Base-by-base conservation (phyloP, 192 early-diverging fungal genomes). In the Funneliformis geosporum region DNA sequence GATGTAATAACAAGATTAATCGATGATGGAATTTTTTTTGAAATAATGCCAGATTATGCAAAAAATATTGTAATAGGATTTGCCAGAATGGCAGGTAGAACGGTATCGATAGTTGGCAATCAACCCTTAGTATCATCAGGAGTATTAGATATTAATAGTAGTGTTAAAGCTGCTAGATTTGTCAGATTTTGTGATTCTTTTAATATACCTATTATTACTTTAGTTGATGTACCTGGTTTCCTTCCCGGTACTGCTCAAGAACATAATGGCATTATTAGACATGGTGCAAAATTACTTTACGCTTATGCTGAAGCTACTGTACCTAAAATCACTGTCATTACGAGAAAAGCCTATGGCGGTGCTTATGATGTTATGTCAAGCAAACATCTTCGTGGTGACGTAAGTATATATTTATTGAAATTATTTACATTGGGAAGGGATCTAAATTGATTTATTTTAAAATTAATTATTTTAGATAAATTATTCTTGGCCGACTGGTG, bases 331-430 rank as follows among this genome's bases (percentile, higher is more conserved):
- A 97, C 96, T 8, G 87, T 99, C 27, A 98, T 97, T 68, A 96
- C 94, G 25, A 87, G 97, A 27, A 99, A 99, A 85, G 97, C 97
- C 8, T 99, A 99, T 79, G 97, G 97, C 72, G 97, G 97, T 59
- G 97, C 97, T 8, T 97, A 99, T 83, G 95, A 96, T 85, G 97
- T 99, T 23, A 99, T 99, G 97, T 89, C 89, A 76, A 96, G 95
- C 10, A 99, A 99, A 88, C 97, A 99, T 90, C 85, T 99, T 79
- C 86, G 94, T 23, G 97, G 96, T 69, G 97, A 99, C 33, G 75
- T 78, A 78, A 44, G 60, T 44, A 38, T 23, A 33, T 27, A 18
- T 23, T 4, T 78, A 3, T 78, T n/a, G 11, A 33, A 33, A 33
- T 79, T 21, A 59, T 23, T 79, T 75, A 11, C 16, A 21, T 50